phyloP scores from a whole-genome alignment of 768 basidiomycete species.

The Pisolithus orientalis region DNA sequence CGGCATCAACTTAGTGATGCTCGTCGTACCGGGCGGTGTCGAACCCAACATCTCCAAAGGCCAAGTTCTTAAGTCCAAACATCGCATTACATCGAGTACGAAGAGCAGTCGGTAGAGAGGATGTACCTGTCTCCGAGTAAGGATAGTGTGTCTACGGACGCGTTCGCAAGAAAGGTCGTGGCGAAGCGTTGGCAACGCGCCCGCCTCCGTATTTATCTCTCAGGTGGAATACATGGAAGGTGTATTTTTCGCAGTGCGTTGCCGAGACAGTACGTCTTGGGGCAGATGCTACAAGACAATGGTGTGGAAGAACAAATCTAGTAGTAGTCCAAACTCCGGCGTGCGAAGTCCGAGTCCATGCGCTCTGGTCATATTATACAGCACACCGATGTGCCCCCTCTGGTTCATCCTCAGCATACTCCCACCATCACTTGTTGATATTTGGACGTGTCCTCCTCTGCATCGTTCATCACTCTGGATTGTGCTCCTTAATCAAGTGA shows the following conservation, averaged over 20 bases:
- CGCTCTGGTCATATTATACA: no score
- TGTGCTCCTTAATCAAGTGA: no score
- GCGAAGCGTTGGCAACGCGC: conserved; percentile 35
- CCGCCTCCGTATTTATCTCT: conserved; percentile 49
- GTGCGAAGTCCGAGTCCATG: no score
- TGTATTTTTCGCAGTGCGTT: conserved; percentile 17
- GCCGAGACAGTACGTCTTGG: conserved; percentile 18
- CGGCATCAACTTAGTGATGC: conserved; percentile 56
- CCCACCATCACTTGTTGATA: no score
- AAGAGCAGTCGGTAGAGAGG: conserved; percentile 48
- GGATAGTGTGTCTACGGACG: conserved; percentile 41
- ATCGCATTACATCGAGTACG: conserved; percentile 51
- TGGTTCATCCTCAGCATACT: no score
- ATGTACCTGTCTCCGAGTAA: conserved; percentile 47
- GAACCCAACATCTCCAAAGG: conserved; percentile 62
- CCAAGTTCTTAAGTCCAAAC: conserved; percentile 35
- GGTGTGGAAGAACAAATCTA: not conserved
- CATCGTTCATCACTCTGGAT: no score
- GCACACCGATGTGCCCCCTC: no score
- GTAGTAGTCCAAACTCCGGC: no score
- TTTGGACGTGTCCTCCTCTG: no score
- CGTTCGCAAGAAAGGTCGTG: conserved; percentile 51
- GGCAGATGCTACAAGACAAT: conserved; percentile 4
- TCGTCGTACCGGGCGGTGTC: conserved; percentile 61
- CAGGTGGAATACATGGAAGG: conserved; percentile 34